A percentile compares a stretch with the other conserved stretches of the same genome.
These are phyloP conservation scores for Gomphus bonarii DNA, from an alignment of 1,284 basidiomycete species.

Conservation along the genomic window DNA sequence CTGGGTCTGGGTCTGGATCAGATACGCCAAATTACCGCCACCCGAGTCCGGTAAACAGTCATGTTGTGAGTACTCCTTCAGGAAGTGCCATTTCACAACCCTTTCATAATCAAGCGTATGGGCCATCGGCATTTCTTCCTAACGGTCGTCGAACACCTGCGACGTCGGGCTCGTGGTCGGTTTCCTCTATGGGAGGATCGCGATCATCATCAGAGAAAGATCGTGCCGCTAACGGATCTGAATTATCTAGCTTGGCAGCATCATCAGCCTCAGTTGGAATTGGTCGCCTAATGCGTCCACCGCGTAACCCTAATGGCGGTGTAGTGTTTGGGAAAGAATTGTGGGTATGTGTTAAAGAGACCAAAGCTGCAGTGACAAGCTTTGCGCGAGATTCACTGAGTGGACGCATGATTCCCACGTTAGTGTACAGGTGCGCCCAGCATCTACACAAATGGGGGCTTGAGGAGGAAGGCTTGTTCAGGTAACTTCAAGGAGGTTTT, in stretches of 20 bases:
- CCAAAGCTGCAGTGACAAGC: constrained; percentile 20
- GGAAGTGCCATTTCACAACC: background rate
- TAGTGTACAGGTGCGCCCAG: constrained; percentile 70
- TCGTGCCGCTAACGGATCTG: background rate
- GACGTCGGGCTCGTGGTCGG: constrained; percentile 46
- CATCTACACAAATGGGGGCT: constrained; percentile 73
- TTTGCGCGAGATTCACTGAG: constrained; percentile 28
- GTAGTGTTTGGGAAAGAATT: constrained; percentile 59
- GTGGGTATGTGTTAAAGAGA: constrained; percentile 47
- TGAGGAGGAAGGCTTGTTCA: constrained; percentile 76
- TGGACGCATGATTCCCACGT: constrained; percentile 51
- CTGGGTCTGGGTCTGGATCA: constrained; percentile 17
- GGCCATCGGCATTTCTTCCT: constrained; percentile 20
- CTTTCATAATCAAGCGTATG: background rate
- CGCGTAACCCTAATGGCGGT: constrained; percentile 27
- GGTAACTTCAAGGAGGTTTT: constrained; percentile 33
- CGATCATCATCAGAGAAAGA: constrained; percentile 8
- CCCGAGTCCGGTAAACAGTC: constrained; percentile 4
- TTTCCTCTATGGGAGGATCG: constrained; percentile 27
- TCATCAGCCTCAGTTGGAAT: constrained; percentile 4
- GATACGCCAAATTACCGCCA: constrained; percentile 8
- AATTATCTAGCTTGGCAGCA: background rate
- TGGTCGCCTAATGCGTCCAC: constrained; percentile 9
- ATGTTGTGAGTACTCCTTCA: background rate
- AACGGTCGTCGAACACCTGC: constrained; percentile 36